Evolutionary conservation across 305 asterid genomes (phyloP).

Genomic region (Fraxinus albicans): DNA sequence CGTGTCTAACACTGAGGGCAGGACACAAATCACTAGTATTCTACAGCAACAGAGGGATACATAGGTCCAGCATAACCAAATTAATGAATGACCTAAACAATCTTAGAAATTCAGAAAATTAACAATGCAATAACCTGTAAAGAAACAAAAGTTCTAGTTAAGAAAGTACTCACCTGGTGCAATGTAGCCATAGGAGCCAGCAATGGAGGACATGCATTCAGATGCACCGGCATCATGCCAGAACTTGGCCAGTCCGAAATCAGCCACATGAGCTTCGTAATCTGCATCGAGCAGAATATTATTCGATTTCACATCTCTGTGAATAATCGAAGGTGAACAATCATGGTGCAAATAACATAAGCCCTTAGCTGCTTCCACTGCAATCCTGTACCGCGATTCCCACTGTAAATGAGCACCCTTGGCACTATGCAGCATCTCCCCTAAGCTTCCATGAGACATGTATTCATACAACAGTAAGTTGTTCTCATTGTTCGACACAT

Average conservation of each 20-base stretch:
- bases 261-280: conserved; percentile 91
- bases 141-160: background rate
- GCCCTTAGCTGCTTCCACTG: conserved; percentile 87
- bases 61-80: background rate
- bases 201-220: conserved; percentile 86
- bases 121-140: background rate
- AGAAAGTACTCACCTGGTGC: conserved; percentile 66
- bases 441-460: conserved; percentile 96
- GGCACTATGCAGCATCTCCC: conserved; percentile 75
- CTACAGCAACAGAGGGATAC: background rate
- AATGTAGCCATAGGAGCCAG: conserved; percentile 93
- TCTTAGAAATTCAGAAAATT: background rate
- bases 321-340: conserved; percentile 83
- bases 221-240: conserved; percentile 62
- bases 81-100: background rate
- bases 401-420: conserved; percentile 81
- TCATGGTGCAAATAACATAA: conserved; percentile 86
- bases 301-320: conserved; percentile 81
- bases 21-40: too few relatives aligned
- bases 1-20: too few relatives aligned
- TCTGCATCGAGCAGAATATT: conserved; percentile 81
- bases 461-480: conserved; percentile 78
- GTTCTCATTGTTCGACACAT: conserved; percentile 60
- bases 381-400: conserved; percentile 73
- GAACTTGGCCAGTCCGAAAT: conserved; percentile 86